Evolutionary conservation across 2,329 filamentous ascomycete species (phyloP).

Genomic region (Penicillium sp.): DNA sequence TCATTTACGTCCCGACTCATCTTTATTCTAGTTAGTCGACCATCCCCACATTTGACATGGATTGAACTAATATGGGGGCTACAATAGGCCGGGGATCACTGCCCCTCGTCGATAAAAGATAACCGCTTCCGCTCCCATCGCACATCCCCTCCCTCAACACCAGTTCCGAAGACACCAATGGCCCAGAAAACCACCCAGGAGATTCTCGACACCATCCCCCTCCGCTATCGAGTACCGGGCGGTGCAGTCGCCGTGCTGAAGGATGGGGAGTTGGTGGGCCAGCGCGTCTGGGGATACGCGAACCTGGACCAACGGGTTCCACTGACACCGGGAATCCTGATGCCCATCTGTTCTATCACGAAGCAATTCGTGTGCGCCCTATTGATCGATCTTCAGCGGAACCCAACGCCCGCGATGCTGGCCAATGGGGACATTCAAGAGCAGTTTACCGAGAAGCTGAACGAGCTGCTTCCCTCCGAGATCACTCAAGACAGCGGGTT

Average conservation of each 20-base stretch:
- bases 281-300: constrained; percentile 46
- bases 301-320: constrained; percentile 40
- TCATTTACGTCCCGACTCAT: too few relatives aligned
- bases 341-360: constrained; percentile 50
- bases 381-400: constrained; percentile 36
- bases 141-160: constrained; percentile 3
- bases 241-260: constrained; percentile 45
- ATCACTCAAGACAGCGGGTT: constrained; percentile 29
- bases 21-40: too few relatives aligned
- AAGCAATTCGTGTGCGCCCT: constrained; percentile 47
- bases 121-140: too few relatives aligned
- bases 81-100: too few relatives aligned
- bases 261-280: constrained; percentile 42
- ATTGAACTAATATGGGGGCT: too few relatives aligned
- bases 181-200: constrained; percentile 11
- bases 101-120: too few relatives aligned
- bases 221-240: constrained; percentile 40
- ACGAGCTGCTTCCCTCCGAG: constrained; percentile 25
- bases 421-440: constrained; percentile 29
- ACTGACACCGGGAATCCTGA: constrained; percentile 36
- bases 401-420: constrained; percentile 31
- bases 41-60: too few relatives aligned
- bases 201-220: constrained; percentile 20
- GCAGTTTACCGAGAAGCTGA: constrained; percentile 31
- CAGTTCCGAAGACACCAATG: constrained; percentile 9